Evolutionary conservation across 116 monocot genomes (phyloP), one percentile per base, ranked within the genome.

Genomic region (Posidonia oceanica): DNA sequence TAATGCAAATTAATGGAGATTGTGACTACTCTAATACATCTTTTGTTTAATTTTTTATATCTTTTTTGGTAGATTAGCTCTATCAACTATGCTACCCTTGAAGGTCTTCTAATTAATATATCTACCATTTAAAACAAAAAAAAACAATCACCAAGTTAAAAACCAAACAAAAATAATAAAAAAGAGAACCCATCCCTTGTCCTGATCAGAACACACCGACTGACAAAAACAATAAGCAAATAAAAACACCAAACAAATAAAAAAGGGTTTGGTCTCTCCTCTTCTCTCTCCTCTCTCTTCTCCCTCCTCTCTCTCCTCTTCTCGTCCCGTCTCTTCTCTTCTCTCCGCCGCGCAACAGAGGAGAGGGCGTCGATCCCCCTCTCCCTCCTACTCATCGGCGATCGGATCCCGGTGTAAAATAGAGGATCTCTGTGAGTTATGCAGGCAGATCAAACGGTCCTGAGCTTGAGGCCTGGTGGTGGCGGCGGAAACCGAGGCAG

Each of bases 401-500:
- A 16, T 29, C 69, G 36, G 38, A 69, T 54, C 15, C 37, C 54
- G 5, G 4, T n/a, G 51, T 8, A 23, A 52, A 14, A 52, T 15
- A 63, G 63, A 17, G 63, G 63, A 41, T n/a, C 37, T 44, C 44
- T 41, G 7, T 51, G 66, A 81, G 76, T 67, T 66, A 84, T 84
- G 84, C 84, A 84, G 84, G 74, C 80, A 29, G 84, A 84, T 80
- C 84, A 70, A 80, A 68, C 77, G 71, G 80, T 77, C 36, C 63
- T 84, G 29, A 84, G 80, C 71, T 84, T 84, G 80, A 75, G 84
- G 68, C 84, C 84, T 54, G 69, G 69, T 36, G 69, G 69, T 62
- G 75, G 51, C 71, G 84, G 39, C 38, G 79, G 80, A 58, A 83
- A 69, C 68, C 73, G 76, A 74, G 41, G 83, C 75, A 67, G 78